A percentile compares a stretch with the other conserved stretches of the same genome.
phyloP scores from a whole-genome alignment of 495 filamentous ascomycete genomes.

The Xylaria telfairii region DNA sequence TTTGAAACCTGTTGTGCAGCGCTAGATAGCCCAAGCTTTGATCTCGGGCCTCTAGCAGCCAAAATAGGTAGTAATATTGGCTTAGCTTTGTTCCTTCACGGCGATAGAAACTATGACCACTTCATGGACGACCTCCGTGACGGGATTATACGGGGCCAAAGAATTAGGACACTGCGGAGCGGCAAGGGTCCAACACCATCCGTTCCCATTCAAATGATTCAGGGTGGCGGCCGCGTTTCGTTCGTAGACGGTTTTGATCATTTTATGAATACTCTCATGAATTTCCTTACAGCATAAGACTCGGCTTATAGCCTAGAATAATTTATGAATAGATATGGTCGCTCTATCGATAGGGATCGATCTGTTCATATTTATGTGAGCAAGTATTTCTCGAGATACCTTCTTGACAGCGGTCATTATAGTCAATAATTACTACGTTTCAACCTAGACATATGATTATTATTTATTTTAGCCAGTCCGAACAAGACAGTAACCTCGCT shows the following conservation, averaged over 20 bases:
- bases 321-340: too few species aligned
- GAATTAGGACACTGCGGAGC: not conserved
- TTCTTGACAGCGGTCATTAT: too few species aligned
- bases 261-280: not conserved
- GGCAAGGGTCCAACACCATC: not conserved
- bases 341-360: too few species aligned
- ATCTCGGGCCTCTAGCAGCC: not conserved
- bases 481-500: too few species aligned
- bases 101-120: not conserved
- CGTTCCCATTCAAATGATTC: not conserved
- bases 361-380: too few species aligned
- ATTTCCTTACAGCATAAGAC: too few species aligned
- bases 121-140: too few species aligned
- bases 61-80: not conserved
- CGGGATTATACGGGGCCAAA: not conserved
- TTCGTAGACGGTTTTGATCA: not conserved
- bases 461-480: too few species aligned
- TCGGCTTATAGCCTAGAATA: too few species aligned
- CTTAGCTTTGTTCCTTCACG: not conserved
- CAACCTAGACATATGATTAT: too few species aligned
- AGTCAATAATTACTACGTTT: too few species aligned
- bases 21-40: not conserved
- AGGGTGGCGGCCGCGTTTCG: not conserved
- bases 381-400: too few species aligned
- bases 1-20: not conserved